Base-by-base conservation (phyloP, 2,329 filamentous ascomycete genomes). In the Aspergillus flavus region DNA sequence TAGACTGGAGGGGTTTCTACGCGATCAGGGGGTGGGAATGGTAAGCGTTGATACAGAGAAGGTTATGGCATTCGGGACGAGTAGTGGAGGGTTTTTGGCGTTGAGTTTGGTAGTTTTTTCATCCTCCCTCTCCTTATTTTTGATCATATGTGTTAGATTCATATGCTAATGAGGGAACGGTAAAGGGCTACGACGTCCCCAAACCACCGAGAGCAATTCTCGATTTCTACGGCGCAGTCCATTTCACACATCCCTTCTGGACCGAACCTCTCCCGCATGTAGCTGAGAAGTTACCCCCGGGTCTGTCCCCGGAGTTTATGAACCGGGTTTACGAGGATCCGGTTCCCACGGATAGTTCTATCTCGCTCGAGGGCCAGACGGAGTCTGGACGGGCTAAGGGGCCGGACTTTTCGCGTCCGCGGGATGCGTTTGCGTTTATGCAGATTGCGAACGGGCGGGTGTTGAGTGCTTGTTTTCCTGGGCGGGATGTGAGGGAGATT, bases 11-110 rank as follows among this genome's bases (percentile, higher is more conserved):
- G 75, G 73, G 0, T 32, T 66, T 1, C 26, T 81, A 2, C 34
- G 43, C 0, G 50, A 66, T 3, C 67, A 59, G 1, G 50, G 39
- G 1, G 63, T 61, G 10, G 64, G 32, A 0, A 16, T n/a, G 2
- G 69, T 73, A 50, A 54, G 55, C 0, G 68, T 68, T 4, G 74
- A 76, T 53, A 60, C 70, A 2, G 69, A 78, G 1, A 76, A 71
- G 4, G 74, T 84, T 1, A 79, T 82, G 6, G 78, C 72, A 0
- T 72, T 85, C 6, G 83, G 83, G 0, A 85, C 83, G 76, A 85
- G 83, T 0, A 76, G 78, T 0, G 84, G 83, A 0, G 84, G 83
- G 0, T 72, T 74, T 1, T 70, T 86, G 0, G 83, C 83, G 2
- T 74, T 85, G 72, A 65, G 71, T 16, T 59, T 81, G 68, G 79